Base-by-base conservation (phyloP, 371 early-diverging fungal species). In the Racocetra persica region DNA sequence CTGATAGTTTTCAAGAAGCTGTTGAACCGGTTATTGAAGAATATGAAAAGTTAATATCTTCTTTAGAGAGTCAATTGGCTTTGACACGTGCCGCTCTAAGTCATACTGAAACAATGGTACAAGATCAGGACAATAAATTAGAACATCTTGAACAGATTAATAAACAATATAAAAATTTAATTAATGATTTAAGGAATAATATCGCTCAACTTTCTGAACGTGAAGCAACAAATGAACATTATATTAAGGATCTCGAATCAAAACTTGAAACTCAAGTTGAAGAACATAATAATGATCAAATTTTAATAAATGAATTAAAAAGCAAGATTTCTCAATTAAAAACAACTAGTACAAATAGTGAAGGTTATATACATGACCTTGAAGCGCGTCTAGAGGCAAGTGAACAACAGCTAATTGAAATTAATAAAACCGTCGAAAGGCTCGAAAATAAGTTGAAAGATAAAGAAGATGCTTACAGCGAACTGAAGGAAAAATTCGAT, bases 1-100 rank as follows among this genome's bases (percentile, higher is more conserved):
- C 83, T 1, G 82, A 81, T 41, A 80, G 81, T 16, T 91, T 93
- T 82, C 89, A 91, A 71, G 89, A 90, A 51, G 84, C 90, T 41
- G 92, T 92, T 14, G 93, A 91, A 54, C 91, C 93, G 16, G 91
- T 93, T 38, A 91, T 92, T 81, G 91, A 91, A 81, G 91, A 93
- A 81, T 91, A 92, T 74, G 92, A 91, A 82, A 93, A 92, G 80
- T 88, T 87, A 55, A 88, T 91, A 4, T 85, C 91, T 0, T 85
- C 84, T 0, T 81, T 91, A 20, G 92, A 91, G 81, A 86, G 88
- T 0, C 88, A 91, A 38, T 76, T 93, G 2, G 63, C 88, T 28
- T 81, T 89, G 82, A 78, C 88, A 2, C 82, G 84, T 24, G 89
- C 89, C 24, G 90, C 87, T 8, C 63, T 88, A 13, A 85, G 83